Evolutionary conservation across 192 early-diverging fungal genomes (phyloP).

Genomic region (Coemansia sp.): DNA sequence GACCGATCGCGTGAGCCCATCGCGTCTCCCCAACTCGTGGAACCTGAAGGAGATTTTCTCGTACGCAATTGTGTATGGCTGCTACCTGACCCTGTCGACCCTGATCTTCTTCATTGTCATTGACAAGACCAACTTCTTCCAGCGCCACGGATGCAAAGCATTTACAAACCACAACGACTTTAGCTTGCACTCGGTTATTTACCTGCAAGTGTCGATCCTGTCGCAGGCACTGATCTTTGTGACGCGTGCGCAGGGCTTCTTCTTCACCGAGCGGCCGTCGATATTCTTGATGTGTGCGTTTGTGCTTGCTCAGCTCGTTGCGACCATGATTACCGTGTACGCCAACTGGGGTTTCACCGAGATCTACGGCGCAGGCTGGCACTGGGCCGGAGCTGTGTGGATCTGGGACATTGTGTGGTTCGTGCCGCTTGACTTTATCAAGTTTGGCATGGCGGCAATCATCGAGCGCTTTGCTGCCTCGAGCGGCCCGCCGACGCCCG

Average conservation of each 20-base stretch:
- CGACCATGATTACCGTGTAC: conserved; percentile 80
- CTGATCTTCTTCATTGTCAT: conserved; percentile 67
- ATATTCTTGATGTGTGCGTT: conserved; percentile 66
- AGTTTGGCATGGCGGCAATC: conserved; percentile 64
- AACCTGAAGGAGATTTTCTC: conserved; percentile 83
- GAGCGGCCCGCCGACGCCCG: conserved; percentile 32
- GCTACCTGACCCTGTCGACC: conserved; percentile 81
- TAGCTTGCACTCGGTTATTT: conserved; percentile 72
- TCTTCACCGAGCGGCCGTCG: conserved; percentile 73
- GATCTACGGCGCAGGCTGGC: conserved; percentile 71
- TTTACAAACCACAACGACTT: conserved; percentile 61
- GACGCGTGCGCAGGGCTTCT: conserved; percentile 74
- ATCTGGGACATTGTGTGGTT: conserved; percentile 82
- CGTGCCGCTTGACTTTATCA: conserved; percentile 74
- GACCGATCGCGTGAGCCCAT: conserved; percentile 80
- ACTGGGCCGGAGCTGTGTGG: conserved; percentile 74
- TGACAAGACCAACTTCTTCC: conserved; percentile 66
- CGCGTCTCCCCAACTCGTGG: conserved; percentile 83
- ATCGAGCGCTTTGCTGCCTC: conserved; percentile 59
- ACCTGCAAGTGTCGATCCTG: conserved; percentile 76
- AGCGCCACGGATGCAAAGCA: conserved; percentile 59
- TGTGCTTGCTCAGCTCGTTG: conserved; percentile 68
- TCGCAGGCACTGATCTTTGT: conserved; percentile 80
- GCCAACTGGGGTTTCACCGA: conserved; percentile 79
- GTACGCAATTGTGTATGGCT: conserved; percentile 82